Conservation (phyloP, 305 asterid genomes). For the Fraxinus angustifolia region DNA sequence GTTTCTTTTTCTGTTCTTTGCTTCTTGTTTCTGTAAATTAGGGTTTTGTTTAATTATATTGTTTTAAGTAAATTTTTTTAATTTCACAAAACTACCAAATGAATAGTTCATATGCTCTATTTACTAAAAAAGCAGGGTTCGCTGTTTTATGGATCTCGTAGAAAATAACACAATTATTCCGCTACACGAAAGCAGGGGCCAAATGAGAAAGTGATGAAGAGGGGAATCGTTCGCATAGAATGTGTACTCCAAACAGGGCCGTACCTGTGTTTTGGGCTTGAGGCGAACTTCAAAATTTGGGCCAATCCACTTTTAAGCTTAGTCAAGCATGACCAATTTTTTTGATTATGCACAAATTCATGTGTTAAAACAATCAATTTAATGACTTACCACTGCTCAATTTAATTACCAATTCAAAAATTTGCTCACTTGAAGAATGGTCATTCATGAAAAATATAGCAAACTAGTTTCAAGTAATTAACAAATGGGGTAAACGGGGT, state of each 20-base stretch:
- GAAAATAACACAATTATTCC: background rate
- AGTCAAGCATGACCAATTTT: background rate
- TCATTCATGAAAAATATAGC: background rate
- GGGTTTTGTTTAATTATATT: constrained; percentile 17
- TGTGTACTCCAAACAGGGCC: background rate
- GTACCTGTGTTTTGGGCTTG: no score
- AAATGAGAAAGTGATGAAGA: background rate
- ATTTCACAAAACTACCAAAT: background rate
- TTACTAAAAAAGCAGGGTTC: background rate
- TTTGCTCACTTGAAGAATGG: background rate
- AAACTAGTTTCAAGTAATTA: background rate
- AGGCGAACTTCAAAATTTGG: no score
- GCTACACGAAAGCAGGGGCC: background rate
- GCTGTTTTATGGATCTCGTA: background rate
- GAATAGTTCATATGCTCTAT: constrained; percentile 7
- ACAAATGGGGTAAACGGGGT: background rate
- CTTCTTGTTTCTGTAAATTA: constrained; percentile 1
- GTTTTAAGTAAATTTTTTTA: background rate
- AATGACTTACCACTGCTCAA: background rate
- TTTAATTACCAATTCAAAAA: background rate
- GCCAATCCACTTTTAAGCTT: background rate
- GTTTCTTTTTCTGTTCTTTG: background rate
- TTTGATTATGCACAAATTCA: background rate
- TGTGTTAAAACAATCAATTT: background rate
- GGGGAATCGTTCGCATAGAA: background rate